Conservation (phyloP, 2,329 filamentous ascomycete species). For the Colletotrichum kahawae region DNA sequence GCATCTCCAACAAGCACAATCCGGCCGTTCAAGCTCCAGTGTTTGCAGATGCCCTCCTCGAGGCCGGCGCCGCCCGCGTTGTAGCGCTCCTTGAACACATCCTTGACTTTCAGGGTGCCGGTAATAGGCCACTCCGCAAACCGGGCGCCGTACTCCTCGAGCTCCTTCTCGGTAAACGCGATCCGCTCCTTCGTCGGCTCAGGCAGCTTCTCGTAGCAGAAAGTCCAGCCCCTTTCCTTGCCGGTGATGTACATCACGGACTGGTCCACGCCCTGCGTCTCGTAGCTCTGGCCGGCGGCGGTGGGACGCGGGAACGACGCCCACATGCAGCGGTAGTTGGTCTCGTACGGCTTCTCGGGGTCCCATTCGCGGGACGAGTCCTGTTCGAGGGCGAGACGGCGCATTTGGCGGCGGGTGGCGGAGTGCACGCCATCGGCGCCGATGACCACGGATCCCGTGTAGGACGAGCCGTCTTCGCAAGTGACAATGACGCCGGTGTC, state of each 20-base stretch:
- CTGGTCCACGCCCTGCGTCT: conserved; percentile 32
- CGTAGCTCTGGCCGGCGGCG: conserved; percentile 29
- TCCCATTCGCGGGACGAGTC: conserved; percentile 14
- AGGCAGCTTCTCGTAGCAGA: conserved; percentile 35
- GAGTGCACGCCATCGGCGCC: conserved; percentile 50
- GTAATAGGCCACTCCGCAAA: conserved; percentile 33
- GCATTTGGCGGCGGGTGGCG: conserved; percentile 37
- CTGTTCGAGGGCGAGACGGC: conserved; percentile 29
- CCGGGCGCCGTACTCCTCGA: conserved; percentile 25
- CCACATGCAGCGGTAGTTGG: conserved; percentile 39
- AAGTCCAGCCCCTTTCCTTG: conserved; percentile 33
- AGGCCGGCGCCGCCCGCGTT: conserved; percentile 35
- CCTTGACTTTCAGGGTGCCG: conserved; percentile 30
- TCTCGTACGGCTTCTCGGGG: conserved; percentile 18
- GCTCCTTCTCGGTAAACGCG: conserved; percentile 30
- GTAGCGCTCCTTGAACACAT: conserved; percentile 31
- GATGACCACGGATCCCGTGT: conserved; percentile 40
- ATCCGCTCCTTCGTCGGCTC: conserved; percentile 28
- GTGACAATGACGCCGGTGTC: conserved; percentile 30
- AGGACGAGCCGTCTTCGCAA: conserved; percentile 36
- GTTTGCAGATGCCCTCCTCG: conserved; percentile 39
- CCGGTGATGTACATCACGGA: conserved; percentile 35
- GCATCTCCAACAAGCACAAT: conserved; percentile 42
- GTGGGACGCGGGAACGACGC: conserved; percentile 30
- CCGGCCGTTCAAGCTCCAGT: conserved; percentile 39